Evolutionary conservation across 495 filamentous ascomycete species (phyloP), one percentile per base, ranked within the genome.

Genomic region (Penicillium dipodomyicola): DNA sequence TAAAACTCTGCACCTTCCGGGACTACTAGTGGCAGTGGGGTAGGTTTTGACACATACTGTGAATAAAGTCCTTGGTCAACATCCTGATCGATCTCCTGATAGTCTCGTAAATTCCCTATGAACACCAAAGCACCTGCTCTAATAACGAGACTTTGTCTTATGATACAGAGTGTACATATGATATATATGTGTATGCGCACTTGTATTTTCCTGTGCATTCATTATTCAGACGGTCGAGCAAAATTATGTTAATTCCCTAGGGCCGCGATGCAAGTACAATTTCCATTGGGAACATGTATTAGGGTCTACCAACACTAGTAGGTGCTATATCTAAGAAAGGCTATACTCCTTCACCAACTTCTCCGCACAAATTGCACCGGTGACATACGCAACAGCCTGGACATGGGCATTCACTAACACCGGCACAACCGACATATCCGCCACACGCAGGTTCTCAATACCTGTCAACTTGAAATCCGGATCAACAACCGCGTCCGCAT

Each of bases 351-450:
- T 57, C 12, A 63, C 50, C 41, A 69, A 29, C 56, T 67, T 67
- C 54, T 67, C 65, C 3, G 62, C 65, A 15, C 62, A 64, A 29
- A 59, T 65, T 33, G 41, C 53, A 27, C 65, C 67, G 4, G 66
- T 65, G 12, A 64, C 61, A 52, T 71, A 71, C 4, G 67, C 68
- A 17, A 52, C 39, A 10, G 60, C 59, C 52, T 71, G 68, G 25
- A 64, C 56, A 56, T 71, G 68, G 14, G 58, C 59, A 51, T 64
- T 69, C 23, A 64, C 62, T 52, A 84, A 55, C 15, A 85, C 54
- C 1, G 84, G 84, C 25, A 84, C 70, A 52, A 83, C 77, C 60
- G 77, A 80, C 67, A 83, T 80, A 67, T 87, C 84, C 4, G 78
- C 82, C 5, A 87, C 72, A 17, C 84, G 76, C 60, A 87, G 63